Percentiles rank a stretch among this genome's conserved stretches.
Evolutionary conservation across 257 asterid species (phyloP).

Genomic region (Solanum lignicaule): DNA sequence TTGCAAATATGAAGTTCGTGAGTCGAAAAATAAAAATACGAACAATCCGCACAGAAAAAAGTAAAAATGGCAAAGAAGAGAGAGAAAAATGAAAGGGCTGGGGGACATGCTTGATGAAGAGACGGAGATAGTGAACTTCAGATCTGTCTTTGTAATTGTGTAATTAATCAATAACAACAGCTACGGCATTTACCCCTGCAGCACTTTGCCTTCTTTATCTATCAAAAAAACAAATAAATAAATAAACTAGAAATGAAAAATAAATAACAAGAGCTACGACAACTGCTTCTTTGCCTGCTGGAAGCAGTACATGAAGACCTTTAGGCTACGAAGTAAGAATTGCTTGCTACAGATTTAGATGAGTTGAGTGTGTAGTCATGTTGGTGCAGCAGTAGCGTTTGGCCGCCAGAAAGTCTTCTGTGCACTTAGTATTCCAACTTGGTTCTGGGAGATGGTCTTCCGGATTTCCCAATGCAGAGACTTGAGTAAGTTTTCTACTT

Average conservation of each 20-base stretch:
- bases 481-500: conserved; percentile 51
- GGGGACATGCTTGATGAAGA: not conserved
- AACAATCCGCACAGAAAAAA: not conserved
- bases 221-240: not conserved
- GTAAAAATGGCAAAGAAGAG: not conserved
- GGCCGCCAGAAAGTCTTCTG: conserved; percentile 76
- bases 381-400: conserved; percentile 20
- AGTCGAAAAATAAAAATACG: not conserved
- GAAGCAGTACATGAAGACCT: not conserved
- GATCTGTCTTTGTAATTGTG: not conserved
- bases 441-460: conserved; percentile 36
- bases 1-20: not conserved
- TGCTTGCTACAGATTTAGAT: not conserved
- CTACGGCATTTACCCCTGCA: not conserved
- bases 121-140: not conserved
- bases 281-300: not conserved
- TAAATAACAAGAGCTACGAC: not conserved
- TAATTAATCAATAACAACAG: not conserved
- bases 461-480: conserved; percentile 78
- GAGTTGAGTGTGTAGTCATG: conserved; percentile 13
- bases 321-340: not conserved
- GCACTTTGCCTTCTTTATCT: not conserved
- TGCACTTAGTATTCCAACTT: conserved; percentile 61
- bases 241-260: not conserved
- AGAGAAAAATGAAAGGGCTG: not conserved